A percentile compares a stretch with the other conserved stretches of the same genome.
These are phyloP conservation scores for Podochytrium sp. DNA, from an alignment of 192 early-diverging fungal species.

Conservation along the genomic window DNA sequence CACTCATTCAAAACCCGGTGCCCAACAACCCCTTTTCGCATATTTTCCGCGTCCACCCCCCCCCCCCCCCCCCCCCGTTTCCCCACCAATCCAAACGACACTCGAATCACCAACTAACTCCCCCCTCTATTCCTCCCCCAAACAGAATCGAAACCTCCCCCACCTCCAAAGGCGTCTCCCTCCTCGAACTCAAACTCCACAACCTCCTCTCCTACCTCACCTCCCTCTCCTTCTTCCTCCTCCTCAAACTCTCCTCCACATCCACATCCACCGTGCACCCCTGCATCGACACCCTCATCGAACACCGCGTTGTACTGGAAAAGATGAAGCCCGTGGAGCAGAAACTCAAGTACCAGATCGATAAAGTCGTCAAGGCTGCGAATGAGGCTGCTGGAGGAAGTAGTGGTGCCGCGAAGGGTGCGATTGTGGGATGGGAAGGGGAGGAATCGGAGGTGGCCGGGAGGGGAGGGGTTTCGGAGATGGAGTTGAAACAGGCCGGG, in stretches of 20 bases:
- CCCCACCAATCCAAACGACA: background rate
- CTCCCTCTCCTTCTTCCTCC: slow-evolving; percentile 72
- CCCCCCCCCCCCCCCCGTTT: background rate
- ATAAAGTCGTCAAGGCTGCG: slow-evolving; percentile 80
- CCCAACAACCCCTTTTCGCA: no score
- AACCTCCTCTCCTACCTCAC: slow-evolving; percentile 84
- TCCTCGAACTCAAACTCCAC: slow-evolving; percentile 91
- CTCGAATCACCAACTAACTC: background rate
- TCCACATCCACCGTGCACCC: slow-evolving; percentile 61
- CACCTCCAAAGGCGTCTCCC: slow-evolving; percentile 80
- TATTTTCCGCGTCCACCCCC: no score
- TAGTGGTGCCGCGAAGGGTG: background rate
- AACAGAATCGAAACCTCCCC: slow-evolving; percentile 61
- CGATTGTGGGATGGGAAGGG: slow-evolving; percentile 18
- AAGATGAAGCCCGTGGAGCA: slow-evolving; percentile 92
- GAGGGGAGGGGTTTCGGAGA: background rate
- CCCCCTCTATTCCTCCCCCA: background rate
- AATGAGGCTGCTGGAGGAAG: slow-evolving; percentile 17
- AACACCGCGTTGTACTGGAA: slow-evolving; percentile 85
- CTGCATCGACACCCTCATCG: slow-evolving; percentile 70
- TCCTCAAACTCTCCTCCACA: slow-evolving; percentile 79
- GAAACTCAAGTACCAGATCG: slow-evolving; percentile 95
- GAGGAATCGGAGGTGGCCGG: slow-evolving; percentile 2
- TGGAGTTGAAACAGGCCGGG: slow-evolving; percentile 11
- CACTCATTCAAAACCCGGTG: no score